Percentiles rank a stretch among this genome's conserved stretches.
phyloP scores from a whole-genome alignment of 805 yeast genomes.

The Kodamaea kakaduensis region DNA sequence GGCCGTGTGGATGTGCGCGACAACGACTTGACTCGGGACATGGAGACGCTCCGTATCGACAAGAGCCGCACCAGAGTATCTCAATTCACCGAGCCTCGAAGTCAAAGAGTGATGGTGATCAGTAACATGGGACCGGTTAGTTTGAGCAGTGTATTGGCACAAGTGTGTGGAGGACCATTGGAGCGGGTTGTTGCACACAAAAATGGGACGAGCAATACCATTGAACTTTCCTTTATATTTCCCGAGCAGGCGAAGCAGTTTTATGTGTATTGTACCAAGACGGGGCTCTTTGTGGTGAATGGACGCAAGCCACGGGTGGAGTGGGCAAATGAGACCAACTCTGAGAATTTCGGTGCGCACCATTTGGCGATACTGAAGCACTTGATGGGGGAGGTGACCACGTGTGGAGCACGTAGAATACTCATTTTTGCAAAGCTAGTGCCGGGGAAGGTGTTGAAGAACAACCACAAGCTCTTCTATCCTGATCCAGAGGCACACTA shows the following conservation, averaged over 20 bases:
- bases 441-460: constrained; percentile 21
- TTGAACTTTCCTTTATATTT: constrained; percentile 52
- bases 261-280: constrained; percentile 42
- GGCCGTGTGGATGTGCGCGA: no score
- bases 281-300: constrained; percentile 56
- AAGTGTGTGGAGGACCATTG: constrained; percentile 66
- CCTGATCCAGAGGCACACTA: constrained; percentile 44
- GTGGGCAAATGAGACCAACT: constrained; percentile 39
- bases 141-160: constrained; percentile 47
- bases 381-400: constrained; percentile 29
- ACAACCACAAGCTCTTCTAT: constrained; percentile 24
- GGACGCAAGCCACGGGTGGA: constrained; percentile 47
- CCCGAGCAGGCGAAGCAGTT: constrained; percentile 53
- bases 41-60: not conserved
- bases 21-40: no score
- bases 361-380: constrained; percentile 23
- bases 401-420: constrained; percentile 52
- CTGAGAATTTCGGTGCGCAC: constrained; percentile 16
- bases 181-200: constrained; percentile 41
- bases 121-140: constrained; percentile 45
- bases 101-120: constrained; percentile 23
- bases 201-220: constrained; percentile 11
- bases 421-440: constrained; percentile 38
- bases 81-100: not conserved
- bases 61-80: not conserved